Base-by-base conservation (phyloP, 2,329 filamentous ascomycete genomes). In the Tolypocladium amazonense region DNA sequence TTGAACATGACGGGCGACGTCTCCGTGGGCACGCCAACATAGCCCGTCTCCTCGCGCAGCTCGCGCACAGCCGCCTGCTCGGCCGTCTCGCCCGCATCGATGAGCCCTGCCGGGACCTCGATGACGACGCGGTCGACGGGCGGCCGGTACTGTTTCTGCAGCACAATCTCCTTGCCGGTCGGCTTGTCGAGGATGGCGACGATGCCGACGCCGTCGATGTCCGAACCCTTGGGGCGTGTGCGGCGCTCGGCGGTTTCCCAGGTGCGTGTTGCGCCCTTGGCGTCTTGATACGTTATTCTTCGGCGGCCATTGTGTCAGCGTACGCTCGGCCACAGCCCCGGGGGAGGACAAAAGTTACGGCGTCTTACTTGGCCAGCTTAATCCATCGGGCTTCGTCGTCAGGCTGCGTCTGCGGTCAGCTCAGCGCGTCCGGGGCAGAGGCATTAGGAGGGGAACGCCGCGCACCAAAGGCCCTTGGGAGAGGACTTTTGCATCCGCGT, bases 241-340 rank as follows among this genome's bases (percentile, higher is more conserved):
- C 79, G 80, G n/a, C 88, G 83, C 71, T 89, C 85, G 20, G 86
- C 86, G 0, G 85, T 88, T 69, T 92, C 88, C 88, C 88, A 91
- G 37, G 81, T 83, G 58, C 88, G 79, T 0, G 75, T 71, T 20
- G 76, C 74, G 64, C 83, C 84, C 39, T 80, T 77, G 25, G 84
- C 81, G 67, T 90, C 88, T 59, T 77, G 75, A 70, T 90, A 92
- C 39, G 79, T 81, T 63, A 84, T 81, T 67, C 83, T 86, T 52
- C 11, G 45, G 25, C 11, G 6, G 37, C 18, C 59, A 7, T 38
- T 47, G 20, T 30, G 37, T 37, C 53, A 37, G 38, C 18, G 27
- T 11, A 18, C 18, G 47, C 18, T 30, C 45, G 11, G 50, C 18
- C 25, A 30, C 12, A 15, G 39, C 6, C 11, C 11, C 18, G 27